A percentile compares a stretch with the other conserved stretches of the same genome.
phyloP scores from a whole-genome alignment of 2,329 filamentous ascomycete species.

The Alternaria sp. region DNA sequence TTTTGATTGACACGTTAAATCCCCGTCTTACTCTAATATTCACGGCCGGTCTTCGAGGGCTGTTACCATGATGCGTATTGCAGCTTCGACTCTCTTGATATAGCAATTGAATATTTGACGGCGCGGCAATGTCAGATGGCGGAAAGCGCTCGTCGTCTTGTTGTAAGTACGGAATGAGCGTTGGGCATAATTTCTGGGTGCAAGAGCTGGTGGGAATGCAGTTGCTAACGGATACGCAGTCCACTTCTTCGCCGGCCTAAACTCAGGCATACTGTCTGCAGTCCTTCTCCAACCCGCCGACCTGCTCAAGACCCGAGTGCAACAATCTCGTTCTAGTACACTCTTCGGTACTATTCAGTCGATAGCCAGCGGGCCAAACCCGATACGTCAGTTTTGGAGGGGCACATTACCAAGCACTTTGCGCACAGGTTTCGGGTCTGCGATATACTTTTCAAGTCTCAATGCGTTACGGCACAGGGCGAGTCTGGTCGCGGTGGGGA shows the following conservation, averaged over 20 bases:
- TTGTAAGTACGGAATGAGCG: slow-evolving; percentile 49
- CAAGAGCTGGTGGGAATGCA: not conserved
- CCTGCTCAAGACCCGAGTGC: slow-evolving; percentile 93
- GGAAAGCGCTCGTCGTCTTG: slow-evolving; percentile 59
- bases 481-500: slow-evolving; percentile 43
- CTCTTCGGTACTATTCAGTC: slow-evolving; percentile 73
- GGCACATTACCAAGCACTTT: slow-evolving; percentile 92
- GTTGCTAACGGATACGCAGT: slow-evolving; percentile 46
- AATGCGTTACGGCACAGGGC: slow-evolving; percentile 80
- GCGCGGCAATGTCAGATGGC: slow-evolving; percentile 62
- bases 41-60: slow-evolving; percentile 2
- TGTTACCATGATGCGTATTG: slow-evolving; percentile 23
- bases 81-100: slow-evolving; percentile 18
- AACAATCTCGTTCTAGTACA: slow-evolving; percentile 78
- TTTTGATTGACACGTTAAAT: not conserved
- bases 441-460: slow-evolving; percentile 90
- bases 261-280: slow-evolving; percentile 86
- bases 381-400: slow-evolving; percentile 83
- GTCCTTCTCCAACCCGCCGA: slow-evolving; percentile 94
- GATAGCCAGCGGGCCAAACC: slow-evolving; percentile 71
- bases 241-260: slow-evolving; percentile 88
- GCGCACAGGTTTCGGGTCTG: slow-evolving; percentile 89
- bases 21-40: not conserved
- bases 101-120: slow-evolving; percentile 38
- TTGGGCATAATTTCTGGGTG: not conserved